A percentile compares a stretch with the other conserved stretches of the same genome.
Evolutionary conservation across 1,139 yeast genomes (phyloP).

Genomic region (Candida dubliniensis): DNA sequence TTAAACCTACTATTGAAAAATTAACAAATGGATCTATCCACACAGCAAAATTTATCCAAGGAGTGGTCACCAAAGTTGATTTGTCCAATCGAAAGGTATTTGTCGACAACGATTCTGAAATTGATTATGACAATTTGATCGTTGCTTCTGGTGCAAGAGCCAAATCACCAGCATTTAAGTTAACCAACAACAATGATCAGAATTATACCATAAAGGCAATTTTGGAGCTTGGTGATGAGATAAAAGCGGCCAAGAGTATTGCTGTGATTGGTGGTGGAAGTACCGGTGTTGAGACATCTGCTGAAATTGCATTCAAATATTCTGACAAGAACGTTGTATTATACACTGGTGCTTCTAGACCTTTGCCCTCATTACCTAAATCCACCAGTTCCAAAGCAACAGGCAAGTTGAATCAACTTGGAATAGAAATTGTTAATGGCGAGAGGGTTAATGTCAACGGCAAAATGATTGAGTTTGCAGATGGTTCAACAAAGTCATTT

Average conservation of each 20-base stretch:
- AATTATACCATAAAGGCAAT: slow-evolving; percentile 17
- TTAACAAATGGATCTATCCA: slow-evolving; percentile 15
- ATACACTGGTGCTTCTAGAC: slow-evolving; percentile 28
- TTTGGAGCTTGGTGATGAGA: slow-evolving; percentile 15
- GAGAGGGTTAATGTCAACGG: slow-evolving; percentile 11
- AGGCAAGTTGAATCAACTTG: slow-evolving; percentile 21
- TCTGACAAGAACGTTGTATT: slow-evolving; percentile 24
- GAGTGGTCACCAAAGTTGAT: slow-evolving; percentile 24
- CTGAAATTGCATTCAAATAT: slow-evolving; percentile 30
- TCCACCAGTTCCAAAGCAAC: slow-evolving; percentile 17
- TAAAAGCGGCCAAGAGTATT: slow-evolving; percentile 24
- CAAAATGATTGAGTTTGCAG: slow-evolving; percentile 12
- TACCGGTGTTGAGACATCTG: slow-evolving; percentile 42
- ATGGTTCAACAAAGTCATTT: slow-evolving; percentile 19
- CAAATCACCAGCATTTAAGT: slow-evolving; percentile 26
- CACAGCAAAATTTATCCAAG: slow-evolving; percentile 19
- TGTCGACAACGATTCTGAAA: slow-evolving; percentile 12
- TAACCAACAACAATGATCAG: slow-evolving; percentile 17
- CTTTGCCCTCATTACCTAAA: slow-evolving; percentile 21
- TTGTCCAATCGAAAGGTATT: slow-evolving; percentile 16
- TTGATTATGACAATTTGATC: slow-evolving; percentile 30
- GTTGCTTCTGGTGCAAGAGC: slow-evolving; percentile 35
- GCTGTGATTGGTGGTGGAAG: slow-evolving; percentile 43
- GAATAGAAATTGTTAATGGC: slow-evolving; percentile 29
- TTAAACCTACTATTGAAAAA: slow-evolving; percentile 19